Evolutionary conservation across 257 asterid species (phyloP).

Genomic region (Penstemon barbatus): DNA sequence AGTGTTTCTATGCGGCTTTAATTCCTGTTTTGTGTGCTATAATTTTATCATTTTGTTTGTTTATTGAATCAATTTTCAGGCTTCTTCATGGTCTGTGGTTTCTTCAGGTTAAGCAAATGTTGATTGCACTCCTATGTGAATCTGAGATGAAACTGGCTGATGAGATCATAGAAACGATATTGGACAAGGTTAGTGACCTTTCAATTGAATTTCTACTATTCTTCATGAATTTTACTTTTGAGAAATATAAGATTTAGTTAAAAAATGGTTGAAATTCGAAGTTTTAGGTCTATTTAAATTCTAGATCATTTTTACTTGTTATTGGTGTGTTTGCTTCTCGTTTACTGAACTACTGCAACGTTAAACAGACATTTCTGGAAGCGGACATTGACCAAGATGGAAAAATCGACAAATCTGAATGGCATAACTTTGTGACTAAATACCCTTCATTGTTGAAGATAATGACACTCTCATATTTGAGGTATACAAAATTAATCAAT

Average conservation of each 20-base stretch:
- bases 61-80: conserved; percentile 21
- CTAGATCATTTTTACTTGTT: neutral
- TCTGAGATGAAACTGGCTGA: conserved; percentile 96
- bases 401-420: conserved; percentile 82
- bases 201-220: neutral
- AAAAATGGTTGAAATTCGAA: too few species aligned
- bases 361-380: conserved; percentile 74
- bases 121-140: conserved; percentile 88
- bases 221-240: neutral
- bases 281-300: neutral
- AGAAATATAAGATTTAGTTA: too few species aligned
- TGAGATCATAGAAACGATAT: conserved; percentile 81
- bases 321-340: neutral
- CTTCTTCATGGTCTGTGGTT: conserved; percentile 32
- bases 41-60: conserved; percentile 7
- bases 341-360: neutral
- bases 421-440: conserved; percentile 72
- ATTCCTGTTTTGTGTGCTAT: neutral
- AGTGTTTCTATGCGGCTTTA: neutral
- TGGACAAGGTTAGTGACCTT: conserved; percentile 70
- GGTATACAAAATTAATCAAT: conserved; percentile 38
- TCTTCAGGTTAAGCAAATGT: conserved; percentile 94
- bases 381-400: conserved; percentile 86
- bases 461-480: conserved; percentile 91
- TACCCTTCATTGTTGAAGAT: conserved; percentile 90